Base-by-base conservation (phyloP, 352 stramenopile genomes). In the Pythium phragmitis region DNA sequence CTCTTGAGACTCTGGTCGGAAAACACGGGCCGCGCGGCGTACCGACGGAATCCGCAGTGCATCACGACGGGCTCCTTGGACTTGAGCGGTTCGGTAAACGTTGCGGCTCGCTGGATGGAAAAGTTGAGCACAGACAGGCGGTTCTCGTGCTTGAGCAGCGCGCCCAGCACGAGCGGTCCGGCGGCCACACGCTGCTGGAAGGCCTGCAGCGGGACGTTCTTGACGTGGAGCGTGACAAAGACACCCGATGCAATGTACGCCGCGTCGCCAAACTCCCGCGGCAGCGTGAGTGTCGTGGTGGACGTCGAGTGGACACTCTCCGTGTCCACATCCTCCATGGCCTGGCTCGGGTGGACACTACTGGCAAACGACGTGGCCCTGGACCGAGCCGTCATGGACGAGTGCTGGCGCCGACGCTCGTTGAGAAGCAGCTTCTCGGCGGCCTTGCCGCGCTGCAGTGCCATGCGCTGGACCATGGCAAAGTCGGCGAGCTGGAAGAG, bases 91-190 rank as follows among this genome's bases (percentile, higher is more conserved):
- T 94, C 85, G n/a, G 73, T 72, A 61, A 95, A 93, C 45, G 74
- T 80, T 12, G 64, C 52, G 36, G 85, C 77, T 42, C 94, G 88
- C 69, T 95, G 87, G 39, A 99, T 77, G n/a, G 92, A 96, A 69
- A 98, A 98, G 78, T 99, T 98, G 49, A 99, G 73, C 52, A 99
- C 95, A 65, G 95, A 98, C n/a, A 98, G 68, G 58, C 98, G 97
- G 67, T 99, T 98, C 74, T 99, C 97, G 74, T 99, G 95, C 63
- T 96, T 92, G 7, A 99, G 82, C 21, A 99, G 75, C 16, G 92
- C 89, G 5, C 80, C 82, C 62, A 96, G 77, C 56, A 96, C 73
- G 28, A 92, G 68, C 59, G 84, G 80, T 5, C 85, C 84, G 30
- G 74, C 73, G 50, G 82, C 68, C 11, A 88, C 74, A 33, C 84